Evolutionary conservation across 176 grass and related monocot species (phyloP), one percentile per base, ranked within the genome.

Genomic region (Elaeis guineensis): DNA sequence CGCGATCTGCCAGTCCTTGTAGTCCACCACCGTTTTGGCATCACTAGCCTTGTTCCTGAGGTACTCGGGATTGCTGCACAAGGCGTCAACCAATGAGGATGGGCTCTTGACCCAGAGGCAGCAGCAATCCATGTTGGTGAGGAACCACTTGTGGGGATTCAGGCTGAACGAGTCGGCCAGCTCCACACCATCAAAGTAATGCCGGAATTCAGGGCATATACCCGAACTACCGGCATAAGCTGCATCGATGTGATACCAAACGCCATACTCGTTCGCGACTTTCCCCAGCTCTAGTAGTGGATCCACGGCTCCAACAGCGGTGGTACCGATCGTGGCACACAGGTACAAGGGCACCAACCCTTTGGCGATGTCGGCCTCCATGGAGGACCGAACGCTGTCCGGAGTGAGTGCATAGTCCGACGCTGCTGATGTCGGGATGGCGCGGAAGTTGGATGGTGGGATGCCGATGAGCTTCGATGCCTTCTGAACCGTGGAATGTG

Each of bases 1-100:
- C 0, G 70, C 66, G 25, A 84, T 84, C 75, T 84, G 75, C 81
- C 81, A 75, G 52, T 79, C 81, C 57, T 84, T 84, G 75, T 75
- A 79, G 56, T 84, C 70, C 3, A 84, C 15, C 8, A 65, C 77
- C 1, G 0, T 6, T 51, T 1, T 54, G 16, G 51, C 22, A 17
- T 17, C 18, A 0, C 5, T 44, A 5, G 23, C 54, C 4, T 62
- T 64, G 56, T 80, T 59, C 23, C 49, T 65, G 48, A 80, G 71
- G 65, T 79, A 85, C 66, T 80, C 82, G 19, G 82, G 77, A 6
- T 76, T 64, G 50, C 71, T 85, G 19, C 71, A 80, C 5, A 80
- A 58, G 0, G 82, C 50, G 12, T 58, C 15, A 12, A 67, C 72
- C 5, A 23, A 23, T 23, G 23, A 23, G 2, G 23, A 23, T 23